Evolutionary conservation across 345 rosid genomes (phyloP), one percentile per base, ranked within the genome.

Genomic region (Schrenkiella parvula): DNA sequence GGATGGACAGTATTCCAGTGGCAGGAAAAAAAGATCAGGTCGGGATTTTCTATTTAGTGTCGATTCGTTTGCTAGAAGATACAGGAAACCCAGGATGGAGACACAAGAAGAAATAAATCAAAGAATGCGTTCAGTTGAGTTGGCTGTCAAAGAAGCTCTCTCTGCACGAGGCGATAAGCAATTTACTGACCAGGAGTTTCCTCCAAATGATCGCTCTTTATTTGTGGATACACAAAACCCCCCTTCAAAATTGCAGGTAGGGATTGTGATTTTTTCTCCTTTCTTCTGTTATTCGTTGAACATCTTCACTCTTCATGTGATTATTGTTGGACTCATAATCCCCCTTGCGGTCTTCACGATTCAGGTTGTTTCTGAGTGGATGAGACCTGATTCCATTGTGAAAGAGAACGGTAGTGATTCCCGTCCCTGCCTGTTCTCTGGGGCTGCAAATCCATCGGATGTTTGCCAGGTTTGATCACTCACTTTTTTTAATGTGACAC

Each of bases 1-100:
- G 98, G 99, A 95, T 71, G 99, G 99, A 67, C 99, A 95, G 68
- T 90, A 87, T 76, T 95, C 99, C 17, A 91, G 98, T 67, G 99
- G 98, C 61, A 87, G 99, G 82, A 95, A 84, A 78, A 88, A 90
- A 80, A 83, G 97, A 77, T 80, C 87, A 37, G 95, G 86, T 57
- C 97, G 98, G 42, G 99, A 95, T 75, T 79, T 83, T 46, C 81
- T 82, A 37, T 70, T 90, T 3, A 89, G 87, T 68, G 82, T 85
- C 17, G 98, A 95, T 84, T 95, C 99, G 32, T 95, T 95, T 80
- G 75, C 97, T 19, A 82, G 98, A 83, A 92, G 87, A 82, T 85
- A 82, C 79, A 84, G 99, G 85, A 90, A 90, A 81, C 96, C 99
- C 12, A 86, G 98, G 85, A 84, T 85, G 71, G 99, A 95, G 82